Evolutionary conservation across 495 filamentous ascomycete species (phyloP).

Genomic region (Talaromyces wortmannii): DNA sequence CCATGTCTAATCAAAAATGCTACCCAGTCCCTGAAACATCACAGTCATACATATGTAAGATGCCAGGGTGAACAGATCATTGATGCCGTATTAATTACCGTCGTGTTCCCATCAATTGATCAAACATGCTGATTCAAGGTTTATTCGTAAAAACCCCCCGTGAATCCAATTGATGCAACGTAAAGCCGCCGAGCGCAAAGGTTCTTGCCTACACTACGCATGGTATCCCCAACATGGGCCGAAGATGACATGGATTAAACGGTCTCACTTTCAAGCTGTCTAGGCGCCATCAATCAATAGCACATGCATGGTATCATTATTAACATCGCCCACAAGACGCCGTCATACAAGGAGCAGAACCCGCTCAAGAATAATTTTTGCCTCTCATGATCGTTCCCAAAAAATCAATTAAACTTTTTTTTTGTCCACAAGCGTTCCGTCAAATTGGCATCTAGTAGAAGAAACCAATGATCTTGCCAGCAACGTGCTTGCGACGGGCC

Average conservation of each 20-base stretch:
- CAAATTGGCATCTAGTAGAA: constrained; percentile 66
- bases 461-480: constrained; percentile 94
- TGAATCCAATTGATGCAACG: too few relatives aligned
- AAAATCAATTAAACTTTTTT: constrained; percentile 23
- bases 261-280: constrained; percentile 4
- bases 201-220: too few relatives aligned
- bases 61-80: too few relatives aligned
- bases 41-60: too few relatives aligned
- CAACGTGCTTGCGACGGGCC: constrained; percentile 93
- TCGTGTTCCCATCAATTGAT: too few relatives aligned
- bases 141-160: too few relatives aligned
- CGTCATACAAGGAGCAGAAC: constrained; percentile 5
- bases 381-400: constrained; percentile 7
- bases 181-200: too few relatives aligned
- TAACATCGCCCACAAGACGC: constrained; percentile 6
- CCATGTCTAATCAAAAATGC: too few relatives aligned
- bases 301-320: constrained; percentile 7
- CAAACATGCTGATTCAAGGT: too few relatives aligned
- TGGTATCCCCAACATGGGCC: not conserved
- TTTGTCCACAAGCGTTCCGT: constrained; percentile 4
- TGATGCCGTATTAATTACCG: too few relatives aligned
- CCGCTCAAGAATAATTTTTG: not conserved
- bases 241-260: not conserved
- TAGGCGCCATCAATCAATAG: constrained; percentile 2
- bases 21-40: too few relatives aligned